Conservation (phyloP, 768 basidiomycete species). For the Gautieria morchelliformis region DNA sequence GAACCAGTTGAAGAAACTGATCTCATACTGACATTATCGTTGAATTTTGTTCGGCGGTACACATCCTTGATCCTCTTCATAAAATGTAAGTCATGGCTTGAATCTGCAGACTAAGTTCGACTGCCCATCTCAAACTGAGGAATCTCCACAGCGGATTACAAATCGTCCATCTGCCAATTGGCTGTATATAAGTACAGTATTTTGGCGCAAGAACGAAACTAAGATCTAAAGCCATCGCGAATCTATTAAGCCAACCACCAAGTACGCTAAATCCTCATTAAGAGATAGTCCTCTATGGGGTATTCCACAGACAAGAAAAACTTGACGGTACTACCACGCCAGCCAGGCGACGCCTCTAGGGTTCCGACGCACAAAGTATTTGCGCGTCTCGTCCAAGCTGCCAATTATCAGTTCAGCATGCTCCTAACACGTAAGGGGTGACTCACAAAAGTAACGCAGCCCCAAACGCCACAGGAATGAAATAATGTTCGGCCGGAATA, state of each 20-base stretch:
- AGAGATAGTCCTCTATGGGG: too few species aligned
- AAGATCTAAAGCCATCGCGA: too few species aligned
- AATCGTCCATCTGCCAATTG: too few species aligned
- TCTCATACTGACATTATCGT: not conserved
- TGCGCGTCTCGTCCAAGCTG: conserved; percentile 8
- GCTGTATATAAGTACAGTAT: too few species aligned
- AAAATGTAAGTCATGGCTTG: too few species aligned
- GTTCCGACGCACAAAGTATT: conserved; percentile 6
- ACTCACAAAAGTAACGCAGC: conserved; percentile 16
- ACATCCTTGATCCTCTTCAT: too few species aligned
- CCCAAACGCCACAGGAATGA: conserved; percentile 41
- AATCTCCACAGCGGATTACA: too few species aligned
- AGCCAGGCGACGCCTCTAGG: conserved; percentile 1
- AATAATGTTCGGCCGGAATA: conserved; percentile 36
- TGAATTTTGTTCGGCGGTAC: not conserved
- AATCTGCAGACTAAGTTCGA: too few species aligned
- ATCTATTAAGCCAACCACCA: too few species aligned
- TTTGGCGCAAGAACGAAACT: too few species aligned
- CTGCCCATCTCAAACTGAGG: too few species aligned
- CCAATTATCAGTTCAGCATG: not conserved
- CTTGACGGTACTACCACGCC: conserved; percentile 2
- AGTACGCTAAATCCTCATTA: too few species aligned
- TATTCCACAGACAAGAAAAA: not conserved
- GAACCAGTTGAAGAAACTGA: not conserved
- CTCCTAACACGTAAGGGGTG: not conserved